A percentile compares a stretch with the other conserved stretches of the same genome.
Evolutionary conservation across 179 eudicot species (phyloP).

Genomic region (Spergularia azorica): DNA sequence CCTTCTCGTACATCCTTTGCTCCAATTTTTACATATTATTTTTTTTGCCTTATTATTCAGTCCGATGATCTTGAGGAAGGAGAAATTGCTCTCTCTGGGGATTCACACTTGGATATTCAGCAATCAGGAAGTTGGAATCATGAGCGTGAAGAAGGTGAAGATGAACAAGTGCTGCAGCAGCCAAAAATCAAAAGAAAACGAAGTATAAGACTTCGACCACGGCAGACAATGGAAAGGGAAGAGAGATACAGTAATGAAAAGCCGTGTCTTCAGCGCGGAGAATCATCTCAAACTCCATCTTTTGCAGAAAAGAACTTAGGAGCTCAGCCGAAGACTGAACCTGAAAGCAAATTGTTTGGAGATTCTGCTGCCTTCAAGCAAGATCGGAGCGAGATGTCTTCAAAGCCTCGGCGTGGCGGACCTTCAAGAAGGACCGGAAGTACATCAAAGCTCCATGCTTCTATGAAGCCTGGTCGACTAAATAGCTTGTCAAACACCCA

Average conservation of each 20-base stretch:
- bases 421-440: conserved; percentile 56
- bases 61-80: conserved; percentile 92
- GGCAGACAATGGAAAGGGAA: conserved; percentile 57
- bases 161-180: conserved; percentile 92
- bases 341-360: conserved; percentile 46
- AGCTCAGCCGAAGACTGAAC: conserved; percentile 40
- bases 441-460: conserved; percentile 53
- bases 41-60: conserved; percentile 39
- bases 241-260: conserved; percentile 53
- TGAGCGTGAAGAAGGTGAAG: conserved; percentile 90
- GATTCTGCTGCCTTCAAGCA: conserved; percentile 51
- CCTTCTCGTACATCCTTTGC: conserved; percentile 12
- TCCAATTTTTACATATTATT: not conserved
- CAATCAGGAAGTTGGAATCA: conserved; percentile 94
- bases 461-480: conserved; percentile 49
- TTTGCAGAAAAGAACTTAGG: conserved; percentile 54
- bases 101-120: conserved; percentile 76
- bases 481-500: conserved; percentile 42
- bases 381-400: conserved; percentile 49
- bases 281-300: conserved; percentile 57
- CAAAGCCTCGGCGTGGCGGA: conserved; percentile 50
- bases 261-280: conserved; percentile 53
- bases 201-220: conserved; percentile 81
- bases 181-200: conserved; percentile 87
- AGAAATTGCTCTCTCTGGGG: conserved; percentile 84